A percentile compares a stretch with the other conserved stretches of the same genome.
Evolutionary conservation across 768 basidiomycete genomes (phyloP).

Genomic region (Termitomyces bulborhizus): DNA sequence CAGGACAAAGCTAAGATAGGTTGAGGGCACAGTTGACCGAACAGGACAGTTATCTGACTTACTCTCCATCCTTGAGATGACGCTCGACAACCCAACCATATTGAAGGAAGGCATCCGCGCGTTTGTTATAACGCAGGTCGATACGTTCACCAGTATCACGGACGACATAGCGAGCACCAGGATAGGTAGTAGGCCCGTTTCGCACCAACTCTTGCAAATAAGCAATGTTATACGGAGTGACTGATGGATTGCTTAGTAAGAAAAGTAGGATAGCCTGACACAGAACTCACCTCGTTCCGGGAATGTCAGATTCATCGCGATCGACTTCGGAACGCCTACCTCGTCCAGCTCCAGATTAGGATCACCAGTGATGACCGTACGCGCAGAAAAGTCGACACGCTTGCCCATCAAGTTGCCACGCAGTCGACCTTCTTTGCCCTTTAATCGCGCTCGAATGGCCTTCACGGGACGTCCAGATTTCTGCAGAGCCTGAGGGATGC

Average conservation of each 20-base stretch:
- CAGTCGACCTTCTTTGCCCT: constrained; percentile 97
- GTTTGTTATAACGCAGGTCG: constrained; percentile 94
- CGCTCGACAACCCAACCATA: constrained; percentile 99
- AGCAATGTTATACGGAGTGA: constrained; percentile 95
- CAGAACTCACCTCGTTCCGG: constrained; percentile 79
- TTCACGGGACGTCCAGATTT: constrained; percentile 98
- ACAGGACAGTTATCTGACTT: constrained; percentile 30
- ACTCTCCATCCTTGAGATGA: constrained; percentile 98
- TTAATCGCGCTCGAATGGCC: constrained; percentile 94
- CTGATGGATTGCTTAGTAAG: constrained; percentile 32
- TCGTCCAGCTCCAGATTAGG: constrained; percentile 95
- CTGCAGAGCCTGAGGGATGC: constrained; percentile 94
- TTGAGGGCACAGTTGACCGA: neutral
- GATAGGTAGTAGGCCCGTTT: constrained; percentile 92
- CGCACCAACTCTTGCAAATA: constrained; percentile 93
- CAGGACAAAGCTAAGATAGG: constrained; percentile 61
- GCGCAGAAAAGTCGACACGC: constrained; percentile 98
- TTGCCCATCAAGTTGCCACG: constrained; percentile 99
- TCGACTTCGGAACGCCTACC: constrained; percentile 91
- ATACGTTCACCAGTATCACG: constrained; percentile 97
- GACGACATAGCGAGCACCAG: constrained; percentile 94
- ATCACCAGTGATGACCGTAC: constrained; percentile 98
- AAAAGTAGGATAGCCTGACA: neutral
- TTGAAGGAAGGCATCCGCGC: constrained; percentile 90
- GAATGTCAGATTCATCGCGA: constrained; percentile 97